Evolutionary conservation across 768 basidiomycete genomes (phyloP), one percentile per base, ranked within the genome.

Genomic region (Boletus fagicola): DNA sequence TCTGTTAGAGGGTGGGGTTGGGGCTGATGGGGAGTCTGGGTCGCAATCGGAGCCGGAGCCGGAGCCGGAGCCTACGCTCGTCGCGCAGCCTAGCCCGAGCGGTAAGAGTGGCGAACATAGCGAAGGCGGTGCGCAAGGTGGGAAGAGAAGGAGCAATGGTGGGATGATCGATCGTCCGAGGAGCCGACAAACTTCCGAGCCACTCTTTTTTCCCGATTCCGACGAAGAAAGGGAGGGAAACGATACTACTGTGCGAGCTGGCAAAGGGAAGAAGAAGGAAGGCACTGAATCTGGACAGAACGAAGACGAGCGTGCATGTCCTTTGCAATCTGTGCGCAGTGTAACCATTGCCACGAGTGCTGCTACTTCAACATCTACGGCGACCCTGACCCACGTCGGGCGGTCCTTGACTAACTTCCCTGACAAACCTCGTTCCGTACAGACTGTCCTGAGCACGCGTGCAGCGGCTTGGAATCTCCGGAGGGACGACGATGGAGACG

Each of bases 361-460:
- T 1, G n/a, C 49, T 3, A 11, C 60, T 7, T 43, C 61, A 7
- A 38, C 51, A 2, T 54, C 58, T 0, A 48, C 48, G 20, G 15
- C 45, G 18, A 40, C 54, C 7, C 8, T 9, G 8, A 28, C 40
- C 12, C 48, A 30, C 28, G 0, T 28, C 22, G 28, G 22, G 24
- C 56, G n/a, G 42, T 24, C 61, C 10, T 49, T 50, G 5, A 49
- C 54, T 0, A 28, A 9, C n/a, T 12, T 39, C 7, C 4, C 28
- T 18, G 61, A 58, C 1, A 72, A 71, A 22, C 67, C 71, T 3
- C 62, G 57, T 35, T 62, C 65, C 0, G 61, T 60, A 4, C 77
- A 81, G 62, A 75, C 78, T 56, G 76, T 82, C 5, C 66, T 87
- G 35, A 78, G 75, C 62, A 88, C 87, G 0, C 71, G 76, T 5